Base-by-base conservation (phyloP, 495 filamentous ascomycete species). In the Aspergillus olivimuriae region DNA sequence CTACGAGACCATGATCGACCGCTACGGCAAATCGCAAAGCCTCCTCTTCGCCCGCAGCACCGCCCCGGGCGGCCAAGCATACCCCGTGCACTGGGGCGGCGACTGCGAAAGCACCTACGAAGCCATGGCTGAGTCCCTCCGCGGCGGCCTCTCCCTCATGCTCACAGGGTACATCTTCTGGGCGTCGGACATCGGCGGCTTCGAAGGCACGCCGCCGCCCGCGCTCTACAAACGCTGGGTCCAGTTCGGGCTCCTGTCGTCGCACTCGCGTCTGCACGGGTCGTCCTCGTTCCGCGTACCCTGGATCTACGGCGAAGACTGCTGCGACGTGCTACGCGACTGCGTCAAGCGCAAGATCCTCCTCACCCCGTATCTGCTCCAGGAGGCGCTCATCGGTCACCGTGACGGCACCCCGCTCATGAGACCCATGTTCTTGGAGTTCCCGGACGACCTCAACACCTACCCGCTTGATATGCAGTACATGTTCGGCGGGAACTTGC, bases 161-260 rank as follows among this genome's bases (percentile, higher is more conserved):
- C 61, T 87, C 0, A 78, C 70, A 8, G 82, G 82, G 4, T 86
- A 78, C 57, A 69, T 80, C 24, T 86, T 84, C 65, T 85, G 81
- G 80, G 75, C 73, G 17, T 73, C 74, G 35, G 83, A 86, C 55
- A 87, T 87, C 45, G 83, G 83, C 26, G 83, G 83, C 12, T 87
- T 86, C 52, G 83, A 86, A 51, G 83, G 82, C 2, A 75, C 67
- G 8, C 83, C 82, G 7, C 70, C 75, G 4, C 76, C 82, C 0
- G 78, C 78, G 56, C 75, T 86, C 46, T 87, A 87, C 58, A 87
- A 86, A 58, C 77, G 83, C 24, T 87, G 83, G 83, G 81, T 86
- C 5, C 81, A 82, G 4, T 84, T 86, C 47, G 82, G 83, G 0
- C 70, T 86, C 0, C 56, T 87, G 11, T 84, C 78, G 50, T 77